Evolutionary conservation across 768 basidiomycete genomes (phyloP), one percentile per base, ranked within the genome.

Genomic region (Boletus bicolor): DNA sequence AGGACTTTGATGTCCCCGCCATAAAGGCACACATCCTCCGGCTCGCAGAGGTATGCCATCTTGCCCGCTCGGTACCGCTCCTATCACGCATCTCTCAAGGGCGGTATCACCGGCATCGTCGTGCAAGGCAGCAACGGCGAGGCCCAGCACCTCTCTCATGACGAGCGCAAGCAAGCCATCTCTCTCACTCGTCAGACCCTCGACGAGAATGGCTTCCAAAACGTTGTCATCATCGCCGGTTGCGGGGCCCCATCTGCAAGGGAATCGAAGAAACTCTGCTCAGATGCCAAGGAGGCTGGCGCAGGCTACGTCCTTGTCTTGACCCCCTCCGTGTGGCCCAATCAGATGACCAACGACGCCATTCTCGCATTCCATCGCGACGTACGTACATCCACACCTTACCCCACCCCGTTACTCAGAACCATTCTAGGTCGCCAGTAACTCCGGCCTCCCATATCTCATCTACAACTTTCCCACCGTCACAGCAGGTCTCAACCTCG

Each of bases 401-500:
- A 21, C 28, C 24, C 43, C 12, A 43, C 3, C 12, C 15, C 17
- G 9, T 30, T 35, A 7, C 46, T 35, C 51, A 54, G 15, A 4
- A 11, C 11, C 3, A 21, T 19, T 60, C 17, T 60, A 89, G 81
- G 88, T 93, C 30, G 82, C 90, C 24, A 80, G 83, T 63, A 79
- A 77, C 42, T 82, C 84, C 35, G 83, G 87, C 39, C 82, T 89
- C 41, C 86, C 86, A 4, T 81, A 79, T 8, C 82, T 91, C 81
- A 81, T 93, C 48, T 93, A 93, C 77, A 93, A 93, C 73, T 93
- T 92, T 73, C 89, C 91, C 42, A 78, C 76, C 45, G 89, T 89
- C 51, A 87, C 87, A 14, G 85, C 91, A 1, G 91, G 92, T 14
- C 81, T 89, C 57, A 89, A 95, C 67, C 82, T 95, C 38, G 87